phyloP scores from a whole-genome alignment of 495 filamentous ascomycete species.

The Annulohypoxylon nitens region DNA sequence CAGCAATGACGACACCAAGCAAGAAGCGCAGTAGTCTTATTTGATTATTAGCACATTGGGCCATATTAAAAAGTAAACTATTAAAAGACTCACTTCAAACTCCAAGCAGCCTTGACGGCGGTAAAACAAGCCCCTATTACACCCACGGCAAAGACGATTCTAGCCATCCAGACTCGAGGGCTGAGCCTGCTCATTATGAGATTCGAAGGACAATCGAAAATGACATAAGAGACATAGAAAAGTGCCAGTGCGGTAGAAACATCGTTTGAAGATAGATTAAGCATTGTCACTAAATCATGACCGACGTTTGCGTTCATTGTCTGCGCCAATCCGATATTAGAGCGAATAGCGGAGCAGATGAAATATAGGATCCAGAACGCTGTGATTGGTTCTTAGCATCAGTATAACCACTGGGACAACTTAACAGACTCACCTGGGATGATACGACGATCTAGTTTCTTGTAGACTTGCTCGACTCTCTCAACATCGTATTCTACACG shows the following conservation, averaged over 20 bases:
- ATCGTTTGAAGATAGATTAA: conserved; percentile 77
- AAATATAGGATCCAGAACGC: conserved; percentile 97
- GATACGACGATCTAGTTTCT: conserved; percentile 85
- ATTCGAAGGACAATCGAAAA: conserved; percentile 91
- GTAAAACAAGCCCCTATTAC: conserved; percentile 86
- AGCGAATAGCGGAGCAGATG: conserved; percentile 89
- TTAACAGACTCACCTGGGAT: conserved; percentile 71
- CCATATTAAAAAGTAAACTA: background rate
- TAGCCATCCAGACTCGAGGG: conserved; percentile 91
- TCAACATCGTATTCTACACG: conserved; percentile 63
- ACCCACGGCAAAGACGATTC: conserved; percentile 89
- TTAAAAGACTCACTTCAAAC: conserved; percentile 74
- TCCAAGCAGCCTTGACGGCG: conserved; percentile 84
- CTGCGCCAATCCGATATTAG: conserved; percentile 89
- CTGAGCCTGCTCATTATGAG: conserved; percentile 87
- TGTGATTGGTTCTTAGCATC: conserved; percentile 34
- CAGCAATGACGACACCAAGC: conserved; percentile 87
- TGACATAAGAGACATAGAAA: conserved; percentile 91
- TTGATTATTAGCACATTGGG: conserved; percentile 2
- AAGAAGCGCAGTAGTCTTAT: conserved; percentile 83
- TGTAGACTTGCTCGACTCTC: conserved; percentile 74
- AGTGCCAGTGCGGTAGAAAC: conserved; percentile 85
- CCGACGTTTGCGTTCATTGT: conserved; percentile 81
- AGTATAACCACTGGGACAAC: background rate
- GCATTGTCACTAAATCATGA: conserved; percentile 76